Percentiles rank a stretch among this genome's conserved stretches.
Evolutionary conservation across 495 filamentous ascomycete genomes (phyloP).

Genomic region (Neurospora sp.): DNA sequence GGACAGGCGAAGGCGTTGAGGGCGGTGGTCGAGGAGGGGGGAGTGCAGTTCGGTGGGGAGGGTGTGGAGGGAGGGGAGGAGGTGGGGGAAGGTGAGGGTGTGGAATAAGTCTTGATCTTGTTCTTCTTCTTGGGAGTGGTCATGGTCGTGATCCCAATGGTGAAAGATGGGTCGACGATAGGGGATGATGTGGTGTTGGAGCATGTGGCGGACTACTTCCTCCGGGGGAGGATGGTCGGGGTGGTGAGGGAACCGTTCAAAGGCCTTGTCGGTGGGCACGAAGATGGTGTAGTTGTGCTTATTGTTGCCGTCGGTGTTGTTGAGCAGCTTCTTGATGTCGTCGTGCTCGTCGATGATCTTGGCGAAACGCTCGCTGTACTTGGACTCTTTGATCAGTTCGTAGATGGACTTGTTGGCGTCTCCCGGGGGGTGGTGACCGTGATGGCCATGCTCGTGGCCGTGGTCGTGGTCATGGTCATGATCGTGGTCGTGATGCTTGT

Average conservation of each 20-base stretch:
- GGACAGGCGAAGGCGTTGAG: conserved; percentile 56
- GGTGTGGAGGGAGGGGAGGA: conserved; percentile 53
- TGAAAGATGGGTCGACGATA: not conserved
- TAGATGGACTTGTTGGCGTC: conserved; percentile 61
- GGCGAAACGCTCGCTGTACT: conserved; percentile 66
- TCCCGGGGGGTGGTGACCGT: conserved; percentile 18
- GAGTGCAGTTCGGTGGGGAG: conserved; percentile 56
- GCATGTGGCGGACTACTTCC: not conserved
- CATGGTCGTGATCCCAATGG: not conserved
- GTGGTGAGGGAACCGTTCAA: conserved; percentile 54
- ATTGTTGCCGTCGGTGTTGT: conserved; percentile 38
- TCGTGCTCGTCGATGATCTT: conserved; percentile 59
- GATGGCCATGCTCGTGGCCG: not conserved
- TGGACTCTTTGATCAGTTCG: conserved; percentile 60
- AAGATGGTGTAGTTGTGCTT: conserved; percentile 67
- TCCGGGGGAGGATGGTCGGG: conserved; percentile 20
- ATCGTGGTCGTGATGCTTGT: conserved; percentile 26
- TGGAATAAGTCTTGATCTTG: conserved; percentile 51
- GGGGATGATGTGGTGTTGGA: not conserved
- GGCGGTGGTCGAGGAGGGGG: conserved; percentile 39
- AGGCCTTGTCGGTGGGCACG: conserved; percentile 64
- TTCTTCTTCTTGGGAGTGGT: conserved; percentile 48
- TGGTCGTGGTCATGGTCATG: not conserved
- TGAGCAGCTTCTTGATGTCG: conserved; percentile 59
- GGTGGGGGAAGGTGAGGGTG: conserved; percentile 61